Base-by-base conservation (phyloP, 2,329 filamentous ascomycete genomes). In the Annulohypoxylon truncatum region DNA sequence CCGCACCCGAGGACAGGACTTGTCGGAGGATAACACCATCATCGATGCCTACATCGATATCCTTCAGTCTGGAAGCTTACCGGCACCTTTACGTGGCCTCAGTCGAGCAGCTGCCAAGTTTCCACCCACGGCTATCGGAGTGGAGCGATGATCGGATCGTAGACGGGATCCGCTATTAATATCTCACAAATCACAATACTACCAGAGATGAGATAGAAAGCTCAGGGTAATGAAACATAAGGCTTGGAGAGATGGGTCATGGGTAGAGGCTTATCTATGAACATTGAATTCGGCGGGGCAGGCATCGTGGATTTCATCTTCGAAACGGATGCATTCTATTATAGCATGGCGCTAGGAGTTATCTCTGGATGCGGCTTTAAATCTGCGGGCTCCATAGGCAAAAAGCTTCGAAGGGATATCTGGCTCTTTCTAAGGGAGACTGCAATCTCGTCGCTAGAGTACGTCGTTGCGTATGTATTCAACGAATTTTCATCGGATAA, bases 1-100 rank as follows among this genome's bases (percentile, higher is more conserved):
- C 8, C 76, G 78, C 35, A 82, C 81, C 4, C 78, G 79, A 42
- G 71, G 71, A 3, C 78, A 81, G 62, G 77, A 79, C 18, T 70
- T 80, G 8, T 20, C 38, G 1, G 38, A 42, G 8, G 73, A 77
- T 0, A 76, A 81, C 54, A 58, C 68, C 2, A 51, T 79, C 29
- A 78, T 83, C 5, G 78, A 80, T 22, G 74, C 80, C 15, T 77
- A 76, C 33, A 74, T 84, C 56, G 64, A 59, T 1, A 72, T 68
- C 15, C 73, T 84, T 22, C 74, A 79, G 40, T 63, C 65, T 0
- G 82, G 82, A 0, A 64, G 65, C 8, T 73, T 84, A 35, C 82
- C 81, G 0, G 73, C 76, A 0, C 63, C 76, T 3, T 72, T 82
- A 47, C 72, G 79, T 24, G 73, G 74, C 15, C 66, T 79, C 3